Conservation (phyloP, 139 green algal species). For the Closterium sp. region DNA sequence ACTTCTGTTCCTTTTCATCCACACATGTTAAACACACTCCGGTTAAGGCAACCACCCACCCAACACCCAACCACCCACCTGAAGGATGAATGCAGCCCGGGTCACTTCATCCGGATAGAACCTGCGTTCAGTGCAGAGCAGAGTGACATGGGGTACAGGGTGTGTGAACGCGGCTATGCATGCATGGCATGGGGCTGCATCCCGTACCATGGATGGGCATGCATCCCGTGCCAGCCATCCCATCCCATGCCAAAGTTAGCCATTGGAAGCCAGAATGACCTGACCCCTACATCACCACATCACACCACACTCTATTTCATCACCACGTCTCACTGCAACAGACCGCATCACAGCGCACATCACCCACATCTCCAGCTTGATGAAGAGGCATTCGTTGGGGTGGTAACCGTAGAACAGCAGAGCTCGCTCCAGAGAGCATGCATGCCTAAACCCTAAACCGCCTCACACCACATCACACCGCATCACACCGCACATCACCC, state of each 20-base stretch:
- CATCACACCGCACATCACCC: background rate
- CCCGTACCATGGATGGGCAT: background rate
- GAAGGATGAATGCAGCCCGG: background rate
- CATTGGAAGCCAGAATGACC: too few relatives aligned
- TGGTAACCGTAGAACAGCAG: constrained; percentile 34
- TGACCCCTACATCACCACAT: background rate
- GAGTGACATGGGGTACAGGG: background rate
- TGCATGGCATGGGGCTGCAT: background rate
- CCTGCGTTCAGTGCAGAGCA: background rate
- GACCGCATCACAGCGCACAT: background rate
- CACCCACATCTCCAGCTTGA: constrained; percentile 79
- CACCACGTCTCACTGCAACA: too few relatives aligned
- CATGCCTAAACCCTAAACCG: constrained; percentile 7
- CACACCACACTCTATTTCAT: background rate
- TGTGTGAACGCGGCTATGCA: background rate
- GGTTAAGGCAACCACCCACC: background rate
- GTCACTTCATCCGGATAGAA: background rate
- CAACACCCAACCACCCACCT: background rate
- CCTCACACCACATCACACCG: too few relatives aligned
- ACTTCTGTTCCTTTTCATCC: too few relatives aligned
- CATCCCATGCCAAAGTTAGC: background rate
- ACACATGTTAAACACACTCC: background rate
- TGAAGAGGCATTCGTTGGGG: constrained; percentile 72
- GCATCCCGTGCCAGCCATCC: background rate
- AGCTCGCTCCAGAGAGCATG: constrained; percentile 47